Evolutionary conservation across 345 rosid species (phyloP).

Genomic region (Pistacia integerrima): DNA sequence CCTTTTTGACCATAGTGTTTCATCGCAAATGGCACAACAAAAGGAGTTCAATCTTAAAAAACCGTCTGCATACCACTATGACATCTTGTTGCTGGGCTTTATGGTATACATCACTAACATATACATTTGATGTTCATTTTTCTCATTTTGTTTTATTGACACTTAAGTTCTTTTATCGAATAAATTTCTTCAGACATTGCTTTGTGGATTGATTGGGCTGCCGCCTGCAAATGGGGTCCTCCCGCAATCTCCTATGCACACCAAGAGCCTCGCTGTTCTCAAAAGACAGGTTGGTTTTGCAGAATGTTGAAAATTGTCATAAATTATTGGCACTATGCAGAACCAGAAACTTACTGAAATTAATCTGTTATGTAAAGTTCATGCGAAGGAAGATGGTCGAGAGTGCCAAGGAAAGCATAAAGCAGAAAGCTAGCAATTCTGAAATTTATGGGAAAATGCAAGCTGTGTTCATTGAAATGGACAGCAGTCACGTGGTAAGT

Average conservation of each 20-base stretch:
- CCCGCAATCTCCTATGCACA: slow-evolving; percentile 97
- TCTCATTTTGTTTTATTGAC: neutral
- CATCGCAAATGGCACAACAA: slow-evolving; percentile 84
- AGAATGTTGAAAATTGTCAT: neutral
- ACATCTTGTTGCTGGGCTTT: slow-evolving; percentile 66
- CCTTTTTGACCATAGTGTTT: slow-evolving; percentile 86
- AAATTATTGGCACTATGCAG: neutral
- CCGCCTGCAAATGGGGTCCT: slow-evolving; percentile 92
- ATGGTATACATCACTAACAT: slow-evolving; percentile 43
- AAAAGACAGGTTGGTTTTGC: slow-evolving; percentile 53
- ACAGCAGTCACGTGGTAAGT: slow-evolving; percentile 57
- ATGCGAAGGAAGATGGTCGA: slow-evolving; percentile 69
- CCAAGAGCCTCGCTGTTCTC: slow-evolving; percentile 82
- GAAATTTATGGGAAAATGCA: slow-evolving; percentile 74
- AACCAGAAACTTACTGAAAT: slow-evolving; percentile 10
- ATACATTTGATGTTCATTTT: slow-evolving; percentile 3
- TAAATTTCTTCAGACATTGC: slow-evolving; percentile 53
- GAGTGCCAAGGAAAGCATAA: slow-evolving; percentile 74
- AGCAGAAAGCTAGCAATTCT: slow-evolving; percentile 53
- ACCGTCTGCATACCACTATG: slow-evolving; percentile 80
- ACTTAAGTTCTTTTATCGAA: neutral
- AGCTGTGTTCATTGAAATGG: slow-evolving; percentile 66
- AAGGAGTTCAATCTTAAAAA: slow-evolving; percentile 85
- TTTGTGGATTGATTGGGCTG: slow-evolving; percentile 80
- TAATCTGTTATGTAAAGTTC: slow-evolving; percentile 36